These are phyloP conservation scores for Saccharomycopsis malanga DNA, from an alignment of 805 yeast genomes.

Conservation along the genomic window DNA sequence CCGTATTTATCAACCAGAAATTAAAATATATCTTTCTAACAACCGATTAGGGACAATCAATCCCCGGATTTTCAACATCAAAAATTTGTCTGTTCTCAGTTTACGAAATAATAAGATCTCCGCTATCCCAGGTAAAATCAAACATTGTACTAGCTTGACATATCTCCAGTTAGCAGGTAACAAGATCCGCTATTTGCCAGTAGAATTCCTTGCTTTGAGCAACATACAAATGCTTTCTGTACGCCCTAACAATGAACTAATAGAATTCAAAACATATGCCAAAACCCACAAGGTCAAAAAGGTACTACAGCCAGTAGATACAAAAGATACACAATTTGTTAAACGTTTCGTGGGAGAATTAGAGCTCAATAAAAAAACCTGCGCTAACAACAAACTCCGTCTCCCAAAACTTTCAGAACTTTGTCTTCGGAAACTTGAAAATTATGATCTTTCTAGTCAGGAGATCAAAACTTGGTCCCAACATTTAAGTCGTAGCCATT, in stretches of 20 bases:
- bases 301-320: background rate
- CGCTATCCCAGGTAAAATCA: constrained; percentile 19
- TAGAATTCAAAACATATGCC: constrained; percentile 7
- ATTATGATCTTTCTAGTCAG: constrained; percentile 14
- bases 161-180: constrained; percentile 20
- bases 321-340: background rate
- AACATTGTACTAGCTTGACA: constrained; percentile 6
- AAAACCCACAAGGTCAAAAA: constrained; percentile 8
- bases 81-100: constrained; percentile 17
- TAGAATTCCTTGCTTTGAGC: constrained; percentile 11
- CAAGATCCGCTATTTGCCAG: constrained; percentile 13
- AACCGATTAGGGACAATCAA: constrained; percentile 14
- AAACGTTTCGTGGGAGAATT: constrained; percentile 14
- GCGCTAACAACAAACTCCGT: background rate
- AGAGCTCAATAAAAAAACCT: background rate
- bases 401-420: constrained; percentile 18
- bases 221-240: constrained; percentile 18
- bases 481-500: constrained; percentile 11
- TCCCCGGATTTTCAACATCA: constrained; percentile 20
- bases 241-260: constrained; percentile 18
- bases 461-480: constrained; percentile 18
- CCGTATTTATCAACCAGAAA: constrained; percentile 13
- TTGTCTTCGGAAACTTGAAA: constrained; percentile 16
- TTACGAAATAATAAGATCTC: constrained; percentile 16
- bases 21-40: constrained; percentile 17